phyloP scores from a whole-genome alignment of 345 rosid genomes.

The Dovyalis caffra region DNA sequence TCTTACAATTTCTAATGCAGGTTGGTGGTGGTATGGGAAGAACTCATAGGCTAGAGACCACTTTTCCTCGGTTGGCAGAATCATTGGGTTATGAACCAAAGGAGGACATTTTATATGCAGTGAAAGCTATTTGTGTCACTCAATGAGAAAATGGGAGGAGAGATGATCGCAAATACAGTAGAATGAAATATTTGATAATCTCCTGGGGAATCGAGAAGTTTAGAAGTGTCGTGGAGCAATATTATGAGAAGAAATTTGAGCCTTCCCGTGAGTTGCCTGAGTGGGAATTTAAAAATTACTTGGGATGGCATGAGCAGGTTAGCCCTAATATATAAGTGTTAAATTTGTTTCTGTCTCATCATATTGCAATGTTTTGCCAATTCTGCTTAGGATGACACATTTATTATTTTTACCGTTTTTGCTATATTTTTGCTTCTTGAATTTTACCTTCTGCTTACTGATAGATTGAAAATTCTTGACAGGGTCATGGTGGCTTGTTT shows the following conservation, averaged over 20 bases:
- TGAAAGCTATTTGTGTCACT: conserved; percentile 92
- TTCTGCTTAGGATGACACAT: neutral
- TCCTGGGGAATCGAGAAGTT: conserved; percentile 97
- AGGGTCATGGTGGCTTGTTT: conserved; percentile 86
- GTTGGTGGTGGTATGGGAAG: conserved; percentile 99
- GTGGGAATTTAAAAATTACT: conserved; percentile 93
- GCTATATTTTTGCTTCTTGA: neutral
- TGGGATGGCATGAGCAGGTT: conserved; percentile 99
- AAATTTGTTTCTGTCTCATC: neutral
- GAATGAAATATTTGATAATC: conserved; percentile 89
- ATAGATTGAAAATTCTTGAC: conserved; percentile 20
- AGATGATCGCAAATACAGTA: conserved; percentile 91
- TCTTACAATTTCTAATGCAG: conserved; percentile 41
- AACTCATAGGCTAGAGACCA: conserved; percentile 82
- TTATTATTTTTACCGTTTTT: neutral
- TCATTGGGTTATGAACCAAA: conserved; percentile 89
- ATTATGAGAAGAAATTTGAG: conserved; percentile 88
- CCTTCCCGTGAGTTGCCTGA: conserved; percentile 74
- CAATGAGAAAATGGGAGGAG: conserved; percentile 95
- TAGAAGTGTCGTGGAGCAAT: conserved; percentile 77
- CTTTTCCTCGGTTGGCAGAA: conserved; percentile 82
- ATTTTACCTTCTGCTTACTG: neutral
- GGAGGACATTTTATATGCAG: conserved; percentile 84
- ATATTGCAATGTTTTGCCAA: neutral
- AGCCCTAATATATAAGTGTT: neutral